phyloP scores from a whole-genome alignment of 1,284 basidiomycete species.

The Hortiboletus rubellus region DNA sequence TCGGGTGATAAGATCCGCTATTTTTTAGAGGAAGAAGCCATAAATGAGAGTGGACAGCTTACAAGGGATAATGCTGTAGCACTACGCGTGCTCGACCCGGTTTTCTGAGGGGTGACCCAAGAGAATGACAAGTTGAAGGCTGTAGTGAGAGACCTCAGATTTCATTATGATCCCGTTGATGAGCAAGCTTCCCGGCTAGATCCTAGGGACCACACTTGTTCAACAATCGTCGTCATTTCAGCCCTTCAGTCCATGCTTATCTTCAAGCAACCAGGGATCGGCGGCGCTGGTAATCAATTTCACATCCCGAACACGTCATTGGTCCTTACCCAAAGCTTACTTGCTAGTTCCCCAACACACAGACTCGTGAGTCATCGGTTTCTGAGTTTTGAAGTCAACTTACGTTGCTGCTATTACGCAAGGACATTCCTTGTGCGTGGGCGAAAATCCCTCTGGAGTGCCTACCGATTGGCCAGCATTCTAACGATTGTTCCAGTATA shows the following conservation, averaged over 20 bases:
- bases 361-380: conserved; percentile 64
- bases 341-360: conserved; percentile 68
- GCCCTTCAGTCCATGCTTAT: conserved; percentile 96
- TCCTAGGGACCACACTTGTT: neutral
- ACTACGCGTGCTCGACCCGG: conserved; percentile 81
- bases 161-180: conserved; percentile 84
- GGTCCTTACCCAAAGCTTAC: conserved; percentile 24
- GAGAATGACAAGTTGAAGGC: conserved; percentile 68
- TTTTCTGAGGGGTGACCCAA: conserved; percentile 76
- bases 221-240: conserved; percentile 21
- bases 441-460: neutral
- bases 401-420: neutral
- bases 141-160: conserved; percentile 73
- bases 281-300: conserved; percentile 70
- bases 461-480: neutral
- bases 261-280: conserved; percentile 86
- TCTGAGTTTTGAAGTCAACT: neutral
- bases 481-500: conserved; percentile 61
- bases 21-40: conserved; percentile 84
- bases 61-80: conserved; percentile 43
- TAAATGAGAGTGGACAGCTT: conserved; percentile 62
- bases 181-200: conserved; percentile 13
- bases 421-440: conserved; percentile 72
- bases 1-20: conserved; percentile 92
- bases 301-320: neutral